Conservation (phyloP, 169 alveolate genomes). For the Plasmodium sp. region DNA sequence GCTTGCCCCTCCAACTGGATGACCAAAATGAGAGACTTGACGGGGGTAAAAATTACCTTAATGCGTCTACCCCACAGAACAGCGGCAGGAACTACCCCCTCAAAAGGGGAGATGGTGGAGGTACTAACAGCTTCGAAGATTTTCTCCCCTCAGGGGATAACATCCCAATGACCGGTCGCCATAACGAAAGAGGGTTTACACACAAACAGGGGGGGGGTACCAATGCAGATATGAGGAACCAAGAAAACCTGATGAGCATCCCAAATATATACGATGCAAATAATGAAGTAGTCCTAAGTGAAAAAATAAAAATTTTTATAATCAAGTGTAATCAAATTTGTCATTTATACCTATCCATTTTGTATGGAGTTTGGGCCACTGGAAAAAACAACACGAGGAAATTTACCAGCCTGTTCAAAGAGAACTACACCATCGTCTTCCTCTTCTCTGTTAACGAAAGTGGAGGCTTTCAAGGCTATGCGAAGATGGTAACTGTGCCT, state of each 20-base stretch:
- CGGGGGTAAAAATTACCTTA: neutral
- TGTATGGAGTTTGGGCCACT: conserved; percentile 89
- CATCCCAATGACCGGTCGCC: neutral
- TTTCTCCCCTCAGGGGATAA: neutral
- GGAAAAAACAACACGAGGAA: conserved; percentile 80
- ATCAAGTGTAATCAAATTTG: conserved; percentile 84
- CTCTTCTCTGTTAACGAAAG: conserved; percentile 88
- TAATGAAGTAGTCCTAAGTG: neutral
- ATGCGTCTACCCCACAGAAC: neutral
- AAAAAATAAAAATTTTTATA: conserved; percentile 79
- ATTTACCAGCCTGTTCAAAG: conserved; percentile 75
- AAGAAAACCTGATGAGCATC: neutral
- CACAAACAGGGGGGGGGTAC: neutral
- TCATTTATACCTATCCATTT: conserved; percentile 81
- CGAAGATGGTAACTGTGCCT: conserved; percentile 83
- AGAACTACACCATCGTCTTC: conserved; percentile 81
- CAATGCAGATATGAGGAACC: neutral
- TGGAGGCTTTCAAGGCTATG: conserved; percentile 90
- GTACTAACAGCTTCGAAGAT: neutral
- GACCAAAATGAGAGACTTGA: neutral
- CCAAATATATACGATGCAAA: conserved; percentile 45
- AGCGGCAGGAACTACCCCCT: neutral
- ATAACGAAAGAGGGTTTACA: neutral
- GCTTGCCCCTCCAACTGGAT: neutral
- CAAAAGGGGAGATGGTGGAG: too few relatives aligned